Evolutionary conservation across 176 grass and related monocot genomes (phyloP).

Genomic region (Triticum turgidum): DNA sequence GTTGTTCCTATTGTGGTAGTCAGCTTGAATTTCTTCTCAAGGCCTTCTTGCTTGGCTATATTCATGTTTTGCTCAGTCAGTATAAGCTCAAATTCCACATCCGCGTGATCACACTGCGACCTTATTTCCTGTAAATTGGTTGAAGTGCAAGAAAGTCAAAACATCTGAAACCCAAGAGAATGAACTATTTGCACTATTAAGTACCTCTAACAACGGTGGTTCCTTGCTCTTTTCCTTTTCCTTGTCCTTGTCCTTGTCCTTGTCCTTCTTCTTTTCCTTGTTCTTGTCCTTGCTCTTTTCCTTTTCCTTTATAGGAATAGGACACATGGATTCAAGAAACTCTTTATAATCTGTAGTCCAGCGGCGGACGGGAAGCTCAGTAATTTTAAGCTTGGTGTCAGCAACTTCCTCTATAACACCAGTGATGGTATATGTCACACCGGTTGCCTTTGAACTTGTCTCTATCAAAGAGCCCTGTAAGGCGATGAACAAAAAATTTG

Average conservation of each 20-base stretch:
- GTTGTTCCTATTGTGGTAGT: slow-evolving; percentile 78
- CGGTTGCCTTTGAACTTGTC: slow-evolving; percentile 52
- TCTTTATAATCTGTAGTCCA: slow-evolving; percentile 87
- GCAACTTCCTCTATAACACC: slow-evolving; percentile 65
- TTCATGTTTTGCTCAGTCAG: slow-evolving; percentile 72
- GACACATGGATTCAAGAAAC: slow-evolving; percentile 39
- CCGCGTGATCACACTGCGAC: slow-evolving; percentile 54
- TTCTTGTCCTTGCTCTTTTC: slow-evolving; percentile 33
- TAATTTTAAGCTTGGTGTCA: slow-evolving; percentile 56
- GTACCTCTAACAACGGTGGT: slow-evolving; percentile 67
- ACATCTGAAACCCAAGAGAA: background rate
- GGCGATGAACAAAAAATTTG: background rate
- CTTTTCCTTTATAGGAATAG: slow-evolving; percentile 22
- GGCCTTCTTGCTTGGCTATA: slow-evolving; percentile 71
- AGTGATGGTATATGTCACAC: slow-evolving; percentile 64
- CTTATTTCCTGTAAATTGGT: slow-evolving; percentile 42
- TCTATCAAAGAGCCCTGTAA: slow-evolving; percentile 67
- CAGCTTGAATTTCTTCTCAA: slow-evolving; percentile 88
- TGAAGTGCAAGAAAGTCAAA: background rate
- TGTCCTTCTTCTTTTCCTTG: slow-evolving; percentile 37
- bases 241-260: slow-evolving; percentile 43
- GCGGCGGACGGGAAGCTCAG: slow-evolving; percentile 72
- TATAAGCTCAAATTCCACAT: slow-evolving; percentile 58
- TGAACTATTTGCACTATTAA: background rate
- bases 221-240: slow-evolving; percentile 38